Percentiles rank a stretch among this genome's conserved stretches.
These are phyloP conservation scores for Hymenotorrendiella dingleyae DNA, from an alignment of 2,329 filamentous ascomycete species.

Conservation along the genomic window DNA sequence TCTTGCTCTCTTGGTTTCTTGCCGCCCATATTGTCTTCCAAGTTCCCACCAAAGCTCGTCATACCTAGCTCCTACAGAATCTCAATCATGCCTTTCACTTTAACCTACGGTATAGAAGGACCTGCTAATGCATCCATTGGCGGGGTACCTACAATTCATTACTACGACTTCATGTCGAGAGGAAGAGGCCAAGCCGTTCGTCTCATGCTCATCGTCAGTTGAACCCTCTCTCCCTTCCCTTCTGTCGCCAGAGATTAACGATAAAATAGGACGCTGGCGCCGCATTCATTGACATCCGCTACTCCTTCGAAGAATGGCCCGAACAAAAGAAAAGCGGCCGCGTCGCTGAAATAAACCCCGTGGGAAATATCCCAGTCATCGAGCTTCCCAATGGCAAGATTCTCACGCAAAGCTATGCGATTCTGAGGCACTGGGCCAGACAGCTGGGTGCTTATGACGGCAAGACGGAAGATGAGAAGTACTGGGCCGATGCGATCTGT, in stretches of 20 bases:
- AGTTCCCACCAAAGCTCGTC: too few relatives aligned
- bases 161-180: slow-evolving; percentile 30
- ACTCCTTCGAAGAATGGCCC: slow-evolving; percentile 28
- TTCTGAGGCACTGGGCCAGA: slow-evolving; percentile 27
- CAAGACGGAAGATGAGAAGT: slow-evolving; percentile 28
- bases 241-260: not conserved
- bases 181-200: slow-evolving; percentile 30
- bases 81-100: slow-evolving; percentile 3
- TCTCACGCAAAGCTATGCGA: slow-evolving; percentile 30
- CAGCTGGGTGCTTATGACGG: slow-evolving; percentile 28
- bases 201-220: slow-evolving; percentile 19
- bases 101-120: slow-evolving; percentile 17
- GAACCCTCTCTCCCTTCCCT: not conserved
- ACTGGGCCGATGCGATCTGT: slow-evolving; percentile 29
- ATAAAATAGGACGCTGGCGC: slow-evolving; percentile 27
- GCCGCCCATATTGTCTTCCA: too few relatives aligned
- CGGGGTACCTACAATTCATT: slow-evolving; percentile 30
- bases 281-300: slow-evolving; percentile 28
- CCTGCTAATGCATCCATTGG: slow-evolving; percentile 29
- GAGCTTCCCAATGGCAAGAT: slow-evolving; percentile 27
- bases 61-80: too few relatives aligned
- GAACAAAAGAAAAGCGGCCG: slow-evolving; percentile 21
- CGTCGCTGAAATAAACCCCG: slow-evolving; percentile 25
- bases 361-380: slow-evolving; percentile 24
- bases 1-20: too few relatives aligned